These are phyloP conservation scores for Eremochloa ophiuroides DNA, from an alignment of 176 grass and related monocot genomes.

Conservation along the genomic window DNA sequence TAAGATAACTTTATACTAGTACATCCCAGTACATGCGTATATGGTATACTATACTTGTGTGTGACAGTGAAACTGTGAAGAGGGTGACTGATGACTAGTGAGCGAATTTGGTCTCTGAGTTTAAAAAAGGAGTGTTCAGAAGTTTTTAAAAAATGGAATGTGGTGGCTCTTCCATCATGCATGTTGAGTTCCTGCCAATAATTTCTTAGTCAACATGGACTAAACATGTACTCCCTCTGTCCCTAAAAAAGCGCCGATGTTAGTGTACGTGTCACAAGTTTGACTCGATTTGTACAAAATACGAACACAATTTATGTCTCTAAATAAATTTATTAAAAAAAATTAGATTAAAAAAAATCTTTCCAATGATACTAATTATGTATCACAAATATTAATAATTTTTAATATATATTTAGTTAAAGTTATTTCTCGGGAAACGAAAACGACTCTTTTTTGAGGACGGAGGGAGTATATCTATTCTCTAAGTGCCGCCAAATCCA, in stretches of 20 bases:
- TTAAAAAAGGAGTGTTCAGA: not conserved
- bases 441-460: too few species aligned
- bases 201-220: not conserved
- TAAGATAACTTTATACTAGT: not conserved
- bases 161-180: constrained; percentile 11
- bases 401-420: too few species aligned
- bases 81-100: not conserved
- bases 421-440: too few species aligned
- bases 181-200: not conserved
- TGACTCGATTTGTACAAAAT: too few species aligned
- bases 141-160: not conserved
- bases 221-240: constrained; percentile 13
- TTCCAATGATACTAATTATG: too few species aligned
- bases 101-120: constrained; percentile 17
- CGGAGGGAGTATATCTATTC: too few species aligned
- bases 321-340: too few species aligned
- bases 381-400: too few species aligned
- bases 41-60: not conserved
- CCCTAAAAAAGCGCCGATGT: too few species aligned
- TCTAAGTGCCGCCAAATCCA: not conserved
- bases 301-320: too few species aligned
- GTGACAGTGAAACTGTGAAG: not conserved
- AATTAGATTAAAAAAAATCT: too few species aligned
- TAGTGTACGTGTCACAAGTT: too few species aligned
- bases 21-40: not conserved